A percentile compares a stretch with the other conserved stretches of the same genome.
phyloP scores from a whole-genome alignment of 202 grass and related monocot genomes.

The Digitaria exilis region DNA sequence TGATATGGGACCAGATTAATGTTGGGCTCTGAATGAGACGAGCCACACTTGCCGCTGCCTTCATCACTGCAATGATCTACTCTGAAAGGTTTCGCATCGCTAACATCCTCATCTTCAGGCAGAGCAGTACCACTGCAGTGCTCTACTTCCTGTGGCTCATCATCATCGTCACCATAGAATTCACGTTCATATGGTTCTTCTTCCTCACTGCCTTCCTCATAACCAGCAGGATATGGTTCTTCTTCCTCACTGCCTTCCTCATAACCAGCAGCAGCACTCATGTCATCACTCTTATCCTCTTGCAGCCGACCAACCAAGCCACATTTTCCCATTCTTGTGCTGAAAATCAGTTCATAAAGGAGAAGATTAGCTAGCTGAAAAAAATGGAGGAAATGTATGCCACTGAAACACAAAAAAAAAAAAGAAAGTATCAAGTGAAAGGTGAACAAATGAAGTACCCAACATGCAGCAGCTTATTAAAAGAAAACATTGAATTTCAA shows the following conservation, averaged over 20 bases:
- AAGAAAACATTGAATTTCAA: background rate
- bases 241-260: slow-evolving; percentile 48
- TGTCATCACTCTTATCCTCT: slow-evolving; percentile 7
- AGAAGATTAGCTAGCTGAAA: slow-evolving; percentile 24
- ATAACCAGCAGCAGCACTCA: slow-evolving; percentile 31
- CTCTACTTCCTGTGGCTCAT: slow-evolving; percentile 22
- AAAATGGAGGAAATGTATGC: background rate
- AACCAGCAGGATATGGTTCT: slow-evolving; percentile 38
- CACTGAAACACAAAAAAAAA: background rate
- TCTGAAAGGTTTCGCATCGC: slow-evolving; percentile 35
- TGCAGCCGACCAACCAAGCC: background rate
- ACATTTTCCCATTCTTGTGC: slow-evolving; percentile 13
- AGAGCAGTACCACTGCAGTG: background rate
- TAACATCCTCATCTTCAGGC: slow-evolving; percentile 20
- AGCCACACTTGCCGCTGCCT: background rate
- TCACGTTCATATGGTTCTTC: slow-evolving; percentile 51
- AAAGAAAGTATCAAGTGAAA: background rate
- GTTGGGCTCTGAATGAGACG: slow-evolving; percentile 8
- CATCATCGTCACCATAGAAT: slow-evolving; percentile 39
- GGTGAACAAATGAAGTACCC: background rate
- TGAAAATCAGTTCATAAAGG: slow-evolving; percentile 10
- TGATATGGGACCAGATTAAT: background rate
- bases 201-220: slow-evolving; percentile 50
- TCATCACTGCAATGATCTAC: slow-evolving; percentile 32
- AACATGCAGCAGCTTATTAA: background rate